Base-by-base conservation (phyloP, 192 early-diverging fungal species). In the Coemansia sp. region DNA sequence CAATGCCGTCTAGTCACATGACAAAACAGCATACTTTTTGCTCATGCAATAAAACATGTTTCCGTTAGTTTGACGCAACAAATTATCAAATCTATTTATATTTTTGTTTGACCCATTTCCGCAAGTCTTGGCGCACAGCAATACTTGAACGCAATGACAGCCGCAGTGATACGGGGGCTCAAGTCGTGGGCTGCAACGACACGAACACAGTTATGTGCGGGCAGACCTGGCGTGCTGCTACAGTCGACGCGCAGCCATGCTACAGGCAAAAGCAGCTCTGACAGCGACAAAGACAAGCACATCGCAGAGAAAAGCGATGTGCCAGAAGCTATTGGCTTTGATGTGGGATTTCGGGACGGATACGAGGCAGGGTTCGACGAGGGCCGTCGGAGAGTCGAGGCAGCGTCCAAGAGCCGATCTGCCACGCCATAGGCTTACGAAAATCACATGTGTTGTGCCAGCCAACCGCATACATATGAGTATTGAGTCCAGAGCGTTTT, bases 341-440 rank as follows among this genome's bases (percentile, higher is more conserved):
- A 80, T 39, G 58, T 58, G 11, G 77, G 77, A n/a, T 80, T 80
- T 50, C 54, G 77, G 25, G 77, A 80, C 56, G 77, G 77, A 19
- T 80, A 75, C 57, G 59, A 17, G 54, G 67, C 72, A 5, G 77
- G 77, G 17, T 80, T 70, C 25, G 66, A 80, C 23, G 57, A 65
- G 17, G 72, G 62, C 10, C 54, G 59, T 12, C 45, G 47, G 3
- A 58, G 43, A 23, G 39, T 47, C 55, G 50, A 64, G 60, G 37
- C 60, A 54, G 19, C 27, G 43, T 15, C 43, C 22, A 65, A 55
- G 25, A 29, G 10, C 47, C 47, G 43, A 45, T 45, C 43, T 12
- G 43, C 43, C 11, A 1, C 11, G 6, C n/a, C 14, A 45, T 49
- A 21, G 47, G 6, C 5, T 3, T 3, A 49, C 6, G 6, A 49